Percentiles rank a stretch among this genome's conserved stretches.
Evolutionary conservation across 2,329 filamentous ascomycete genomes (phyloP).

Genomic region (Epichloe baconii): DNA sequence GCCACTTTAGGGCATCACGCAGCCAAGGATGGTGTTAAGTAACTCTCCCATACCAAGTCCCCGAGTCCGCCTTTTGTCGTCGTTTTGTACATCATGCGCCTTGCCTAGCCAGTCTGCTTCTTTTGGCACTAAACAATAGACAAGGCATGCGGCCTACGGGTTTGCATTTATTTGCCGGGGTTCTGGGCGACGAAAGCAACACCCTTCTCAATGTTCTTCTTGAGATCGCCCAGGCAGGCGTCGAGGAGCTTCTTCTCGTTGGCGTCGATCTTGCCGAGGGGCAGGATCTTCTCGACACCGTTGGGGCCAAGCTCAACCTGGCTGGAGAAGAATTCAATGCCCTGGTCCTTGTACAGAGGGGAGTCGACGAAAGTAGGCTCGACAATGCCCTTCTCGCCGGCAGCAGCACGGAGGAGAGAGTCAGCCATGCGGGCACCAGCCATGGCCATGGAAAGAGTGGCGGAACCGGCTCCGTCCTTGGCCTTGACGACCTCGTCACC

Average conservation of each 20-base stretch:
- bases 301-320: conserved; percentile 91
- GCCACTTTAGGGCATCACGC: background rate
- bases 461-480: conserved; percentile 94
- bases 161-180: conserved; percentile 41
- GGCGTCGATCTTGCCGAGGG: conserved; percentile 71
- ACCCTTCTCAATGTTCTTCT: conserved; percentile 95
- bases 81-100: conserved; percentile 3
- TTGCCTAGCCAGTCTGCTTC: background rate
- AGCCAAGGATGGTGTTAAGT: background rate
- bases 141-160: background rate
- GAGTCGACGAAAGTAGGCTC: conserved; percentile 97
- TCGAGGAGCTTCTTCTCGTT: conserved; percentile 85
- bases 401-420: conserved; percentile 79
- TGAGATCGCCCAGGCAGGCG: conserved; percentile 69
- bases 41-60: background rate
- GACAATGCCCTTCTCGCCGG: conserved; percentile 87
- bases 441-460: conserved; percentile 98
- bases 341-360: conserved; percentile 96
- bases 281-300: conserved; percentile 87
- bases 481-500: conserved; percentile 98
- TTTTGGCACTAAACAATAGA: background rate
- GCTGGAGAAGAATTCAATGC: conserved; percentile 92
- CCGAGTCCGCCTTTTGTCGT: background rate
- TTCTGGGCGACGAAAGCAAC: conserved; percentile 45
- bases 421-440: conserved; percentile 77